phyloP scores from a whole-genome alignment of 371 early-diverging fungal genomes.

The Mucor piriformis region DNA sequence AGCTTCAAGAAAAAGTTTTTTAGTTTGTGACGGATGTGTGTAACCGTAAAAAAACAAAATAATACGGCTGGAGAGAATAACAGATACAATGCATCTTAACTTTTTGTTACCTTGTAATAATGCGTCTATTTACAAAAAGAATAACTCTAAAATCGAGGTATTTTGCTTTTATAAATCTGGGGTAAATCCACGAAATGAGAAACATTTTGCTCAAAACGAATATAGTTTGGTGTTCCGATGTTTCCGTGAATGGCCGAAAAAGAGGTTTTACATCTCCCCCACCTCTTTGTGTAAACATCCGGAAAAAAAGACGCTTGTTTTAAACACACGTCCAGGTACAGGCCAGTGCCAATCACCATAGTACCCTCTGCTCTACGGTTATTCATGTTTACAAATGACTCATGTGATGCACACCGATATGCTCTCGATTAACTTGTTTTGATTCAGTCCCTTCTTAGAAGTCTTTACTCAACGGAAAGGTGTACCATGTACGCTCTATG shows the following conservation, averaged over 20 bases:
- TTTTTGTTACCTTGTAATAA: slow-evolving; percentile 10
- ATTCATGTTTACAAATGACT: slow-evolving; percentile 1
- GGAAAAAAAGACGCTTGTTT: not conserved
- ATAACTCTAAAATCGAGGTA: slow-evolving; percentile 29
- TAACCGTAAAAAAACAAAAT: slow-evolving; percentile 8
- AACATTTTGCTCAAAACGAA: not conserved
- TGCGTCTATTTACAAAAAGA: slow-evolving; percentile 9
- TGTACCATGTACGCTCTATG: not conserved
- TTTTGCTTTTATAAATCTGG: not conserved
- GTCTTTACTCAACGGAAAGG: not conserved
- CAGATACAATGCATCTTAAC: not conserved
- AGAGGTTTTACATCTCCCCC: not conserved
- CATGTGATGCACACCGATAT: slow-evolving; percentile 7
- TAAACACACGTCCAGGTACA: not conserved
- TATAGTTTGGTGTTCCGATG: slow-evolving; percentile 27
- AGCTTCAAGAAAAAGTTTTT: slow-evolving; percentile 16
- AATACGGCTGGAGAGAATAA: not conserved
- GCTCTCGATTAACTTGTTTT: not conserved
- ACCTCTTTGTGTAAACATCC: not conserved
- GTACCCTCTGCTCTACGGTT: not conserved
- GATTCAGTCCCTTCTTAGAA: not conserved
- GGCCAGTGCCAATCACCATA: not conserved
- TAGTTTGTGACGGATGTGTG: slow-evolving; percentile 26
- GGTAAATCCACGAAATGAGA: not conserved
- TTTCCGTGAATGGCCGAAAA: slow-evolving; percentile 34